These are phyloP conservation scores for Microbotryomycetes sp. DNA, from an alignment of 1,284 basidiomycete genomes.

Conservation along the genomic window DNA sequence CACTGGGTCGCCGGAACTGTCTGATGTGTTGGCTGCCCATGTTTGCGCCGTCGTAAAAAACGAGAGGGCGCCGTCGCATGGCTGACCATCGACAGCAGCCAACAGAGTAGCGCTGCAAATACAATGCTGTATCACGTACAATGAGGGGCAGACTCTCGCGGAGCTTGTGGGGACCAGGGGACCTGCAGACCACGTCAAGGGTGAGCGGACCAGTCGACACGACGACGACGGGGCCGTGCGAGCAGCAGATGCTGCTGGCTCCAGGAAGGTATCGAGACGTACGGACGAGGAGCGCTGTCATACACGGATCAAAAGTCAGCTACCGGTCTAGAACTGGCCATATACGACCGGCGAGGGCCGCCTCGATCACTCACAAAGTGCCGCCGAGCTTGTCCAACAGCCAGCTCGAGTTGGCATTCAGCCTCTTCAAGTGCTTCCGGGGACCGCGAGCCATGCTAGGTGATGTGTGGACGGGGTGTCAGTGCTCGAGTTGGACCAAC, in stretches of 20 bases:
- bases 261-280: not conserved
- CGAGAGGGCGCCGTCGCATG: no score
- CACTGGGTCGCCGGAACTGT: no score
- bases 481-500: not conserved
- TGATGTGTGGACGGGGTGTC: not conserved
- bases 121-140: no score
- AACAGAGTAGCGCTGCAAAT: no score
- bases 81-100: no score
- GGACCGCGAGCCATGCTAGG: constrained; percentile 54
- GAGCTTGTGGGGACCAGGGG: constrained; percentile 97
- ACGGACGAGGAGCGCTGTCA: not conserved
- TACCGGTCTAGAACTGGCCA: not conserved
- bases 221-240: not conserved
- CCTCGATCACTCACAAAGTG: constrained; percentile 49
- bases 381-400: constrained; percentile 99
- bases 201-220: not conserved
- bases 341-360: not conserved
- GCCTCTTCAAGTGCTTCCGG: constrained; percentile 98
- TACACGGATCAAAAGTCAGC: constrained; percentile 19
- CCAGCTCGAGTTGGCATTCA: constrained; percentile 96
- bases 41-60: no score
- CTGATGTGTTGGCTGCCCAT: no score
- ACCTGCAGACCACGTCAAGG: constrained; percentile 80
- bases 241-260: not conserved
- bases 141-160: constrained; percentile 74